Base-by-base conservation (phyloP, 345 rosid species). In the Garcia nutans region DNA sequence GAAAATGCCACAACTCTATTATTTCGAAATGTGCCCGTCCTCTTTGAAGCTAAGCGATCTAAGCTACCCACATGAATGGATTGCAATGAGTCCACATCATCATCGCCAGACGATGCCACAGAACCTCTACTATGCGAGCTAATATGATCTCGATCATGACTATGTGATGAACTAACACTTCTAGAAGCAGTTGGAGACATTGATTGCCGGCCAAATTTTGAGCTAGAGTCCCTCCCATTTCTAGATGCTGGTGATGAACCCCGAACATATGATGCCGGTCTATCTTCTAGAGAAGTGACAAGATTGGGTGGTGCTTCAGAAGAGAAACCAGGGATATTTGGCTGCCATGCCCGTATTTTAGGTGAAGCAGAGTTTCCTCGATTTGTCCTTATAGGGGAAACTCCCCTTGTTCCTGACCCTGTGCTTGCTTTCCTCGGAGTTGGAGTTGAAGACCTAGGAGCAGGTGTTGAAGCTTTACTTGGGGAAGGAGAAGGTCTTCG, bases 291-390 rank as follows among this genome's bases (percentile, higher is more conserved):
- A 72, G 99, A 96, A 78, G 99, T 96, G 69, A 97, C 89, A 60
- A 96, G 98, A 87, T 93, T 96, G n/a, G 97, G 98, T 0, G 99
- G 99, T 61, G 89, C 98, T 70, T 96, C 99, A 80, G 90, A 86
- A 64, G 99, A 90, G 85, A 96, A 93, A 73, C 98, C 98, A 60
- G 99, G 93, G 52, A 96, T 88, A 75, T 89, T 93, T 74, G 97
- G 85, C 78, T 93, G 98, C 99, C 97, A 93, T 68, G 91, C 95
- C 71, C 85, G 90, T 76, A 90, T 83, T 85, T 93, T 93, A 61
- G 99, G 98, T 23, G 99, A 96, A 66, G 92, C 84, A 76, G 99
- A 93, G 84, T 85, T 96, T 78, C 97, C 99, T 73, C 92, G 79
- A 72, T 81, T 88, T 67, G 89, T 82, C 72, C 90, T 88, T 65